Base-by-base conservation (phyloP, 192 early-diverging fungal species). In the Oehlia diaphana region DNA sequence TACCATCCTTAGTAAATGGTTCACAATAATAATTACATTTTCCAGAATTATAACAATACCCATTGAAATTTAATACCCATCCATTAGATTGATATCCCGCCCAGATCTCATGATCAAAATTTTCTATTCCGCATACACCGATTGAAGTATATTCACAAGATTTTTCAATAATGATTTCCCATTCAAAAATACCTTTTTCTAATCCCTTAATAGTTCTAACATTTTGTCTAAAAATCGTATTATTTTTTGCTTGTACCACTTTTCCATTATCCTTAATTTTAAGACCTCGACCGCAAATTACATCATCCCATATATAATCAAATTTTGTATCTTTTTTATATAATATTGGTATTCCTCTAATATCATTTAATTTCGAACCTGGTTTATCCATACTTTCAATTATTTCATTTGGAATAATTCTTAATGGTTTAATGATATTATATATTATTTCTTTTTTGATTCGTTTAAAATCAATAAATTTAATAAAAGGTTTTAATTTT, bases 131-230 rank as follows among this genome's bases (percentile, higher is more conserved):
- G 1, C 75, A 64, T 37, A 76, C 26, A 39, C 74, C 74, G 21
- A 76, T 26, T 2, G 2, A 64, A 7, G 42, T 9, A 10, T 12
- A 33, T 10, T 5, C 14, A 21, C 75, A 63, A 42, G 0, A 42
- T 76, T 47, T 35, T n/a, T 64, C 75, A 26, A 76, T 65, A 44
- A 76, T 26, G 35, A 76, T 35, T 47, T 76, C 63, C 75, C 75
- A 76, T 65, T 76, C 75, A 65, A 64, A 63, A n/a, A 39, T 23
- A 42, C 63, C 58, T n/a, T 44, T 14, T 2, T 44, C 50, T 53
- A 53, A 16, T 53, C 13, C 50, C 16, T 14, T 53, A 14, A 13
- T 16, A 14, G 50, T 13, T 4, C 14, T 53, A 16, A 58, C 53
- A 19, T 19, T 58, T 58, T 58, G 14, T 16, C 14, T 2, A 19